These are phyloP conservation scores for Pleurotus tuoliensis DNA, from an alignment of 768 basidiomycete species.

Conservation along the genomic window DNA sequence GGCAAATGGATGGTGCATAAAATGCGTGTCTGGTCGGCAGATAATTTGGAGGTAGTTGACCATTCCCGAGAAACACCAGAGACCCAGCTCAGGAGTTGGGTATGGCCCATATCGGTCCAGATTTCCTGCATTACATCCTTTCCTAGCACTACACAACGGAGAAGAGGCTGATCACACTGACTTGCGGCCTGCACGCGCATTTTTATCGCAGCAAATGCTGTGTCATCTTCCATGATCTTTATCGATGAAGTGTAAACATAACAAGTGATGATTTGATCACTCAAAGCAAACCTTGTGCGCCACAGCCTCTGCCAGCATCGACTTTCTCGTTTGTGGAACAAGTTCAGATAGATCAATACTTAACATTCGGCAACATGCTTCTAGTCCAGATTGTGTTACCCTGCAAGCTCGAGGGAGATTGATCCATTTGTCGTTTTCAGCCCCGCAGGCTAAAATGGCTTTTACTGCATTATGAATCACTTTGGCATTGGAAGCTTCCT, in stretches of 20 bases:
- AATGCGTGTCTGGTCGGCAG: conserved; percentile 24
- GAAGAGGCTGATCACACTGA: background rate
- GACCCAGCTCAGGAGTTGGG: conserved; percentile 27
- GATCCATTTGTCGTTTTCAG: too few species aligned
- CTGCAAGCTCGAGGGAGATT: too few species aligned
- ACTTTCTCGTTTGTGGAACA: background rate
- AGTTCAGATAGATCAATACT: background rate
- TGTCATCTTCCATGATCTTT: background rate
- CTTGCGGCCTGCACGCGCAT: background rate
- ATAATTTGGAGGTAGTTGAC: conserved; percentile 22
- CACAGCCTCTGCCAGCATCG: background rate
- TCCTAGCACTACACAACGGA: conserved; percentile 20
- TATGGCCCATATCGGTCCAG: conserved; percentile 25
- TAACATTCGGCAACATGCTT: too few species aligned
- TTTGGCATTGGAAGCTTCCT: too few species aligned
- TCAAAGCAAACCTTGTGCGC: background rate
- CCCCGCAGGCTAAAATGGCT: too few species aligned
- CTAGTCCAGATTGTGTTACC: too few species aligned
- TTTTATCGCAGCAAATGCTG: background rate
- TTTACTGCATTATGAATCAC: too few species aligned
- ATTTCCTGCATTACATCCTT: conserved; percentile 23
- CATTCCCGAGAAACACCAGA: conserved; percentile 23
- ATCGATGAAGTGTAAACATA: background rate
- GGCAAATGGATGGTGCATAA: conserved; percentile 23
- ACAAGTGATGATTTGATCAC: background rate